Conservation (phyloP, 371 early-diverging fungal genomes). For the Apophysomyces variabilis region DNA sequence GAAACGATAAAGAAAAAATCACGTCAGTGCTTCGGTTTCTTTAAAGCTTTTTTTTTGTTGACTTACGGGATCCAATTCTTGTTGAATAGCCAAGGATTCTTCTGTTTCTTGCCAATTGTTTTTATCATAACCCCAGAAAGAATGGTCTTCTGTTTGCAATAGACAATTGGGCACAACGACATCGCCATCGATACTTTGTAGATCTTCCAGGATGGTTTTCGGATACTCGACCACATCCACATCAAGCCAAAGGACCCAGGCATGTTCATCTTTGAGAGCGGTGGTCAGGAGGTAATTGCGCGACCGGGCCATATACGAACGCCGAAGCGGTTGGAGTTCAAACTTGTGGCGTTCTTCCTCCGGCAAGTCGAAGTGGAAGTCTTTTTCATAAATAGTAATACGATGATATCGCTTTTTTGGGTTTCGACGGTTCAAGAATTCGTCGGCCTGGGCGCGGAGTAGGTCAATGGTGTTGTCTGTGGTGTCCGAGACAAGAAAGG, state of each 20-base stretch:
- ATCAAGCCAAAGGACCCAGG: constrained; percentile 69
- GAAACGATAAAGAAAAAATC: constrained; percentile 7
- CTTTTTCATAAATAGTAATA: constrained; percentile 58
- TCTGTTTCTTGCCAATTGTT: constrained; percentile 75
- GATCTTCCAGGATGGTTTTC: constrained; percentile 52
- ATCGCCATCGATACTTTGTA: constrained; percentile 59
- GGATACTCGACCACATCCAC: constrained; percentile 63
- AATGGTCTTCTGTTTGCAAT: constrained; percentile 45
- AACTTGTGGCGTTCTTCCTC: constrained; percentile 54
- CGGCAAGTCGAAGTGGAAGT: constrained; percentile 59
- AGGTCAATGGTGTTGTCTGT: constrained; percentile 52
- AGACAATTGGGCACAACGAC: constrained; percentile 66
- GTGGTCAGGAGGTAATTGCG: constrained; percentile 60
- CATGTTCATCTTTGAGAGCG: constrained; percentile 53
- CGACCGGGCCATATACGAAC: constrained; percentile 63
- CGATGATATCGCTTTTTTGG: constrained; percentile 42
- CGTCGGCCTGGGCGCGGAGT: constrained; percentile 41
- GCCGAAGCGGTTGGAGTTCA: constrained; percentile 56
- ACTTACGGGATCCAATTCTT: constrained; percentile 48
- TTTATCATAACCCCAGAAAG: constrained; percentile 66
- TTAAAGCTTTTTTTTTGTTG: too few relatives aligned
- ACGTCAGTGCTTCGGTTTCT: background rate
- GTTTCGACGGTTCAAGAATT: constrained; percentile 24
- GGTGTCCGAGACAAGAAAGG: constrained; percentile 65
- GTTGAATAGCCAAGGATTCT: constrained; percentile 55